Percentiles rank a stretch among this genome's conserved stretches.
phyloP scores from a whole-genome alignment of 257 asterid genomes.

The Petunia secreta region DNA sequence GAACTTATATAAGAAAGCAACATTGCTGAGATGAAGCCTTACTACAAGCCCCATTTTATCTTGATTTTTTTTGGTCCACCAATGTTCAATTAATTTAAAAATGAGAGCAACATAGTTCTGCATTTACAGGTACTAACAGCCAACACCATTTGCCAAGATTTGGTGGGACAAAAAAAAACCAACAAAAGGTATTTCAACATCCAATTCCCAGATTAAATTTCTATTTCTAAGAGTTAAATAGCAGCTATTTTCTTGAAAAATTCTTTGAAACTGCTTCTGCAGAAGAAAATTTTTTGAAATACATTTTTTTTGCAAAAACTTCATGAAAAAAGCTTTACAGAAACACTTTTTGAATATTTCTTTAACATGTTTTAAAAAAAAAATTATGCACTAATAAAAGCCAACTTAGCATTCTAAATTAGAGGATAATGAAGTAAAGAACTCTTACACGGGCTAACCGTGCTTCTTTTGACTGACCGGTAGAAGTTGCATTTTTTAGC shows the following conservation, averaged over 20 bases:
- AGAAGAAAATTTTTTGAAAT: neutral
- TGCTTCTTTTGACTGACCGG: slow-evolving; percentile 98
- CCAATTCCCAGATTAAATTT: slow-evolving; percentile 13
- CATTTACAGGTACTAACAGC: slow-evolving; percentile 13
- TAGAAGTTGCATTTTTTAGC: slow-evolving; percentile 79
- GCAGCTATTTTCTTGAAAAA: slow-evolving; percentile 18
- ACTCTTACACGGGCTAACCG: slow-evolving; percentile 89
- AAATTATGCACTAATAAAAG: slow-evolving; percentile 1
- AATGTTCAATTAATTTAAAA: neutral
- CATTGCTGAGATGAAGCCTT: neutral
- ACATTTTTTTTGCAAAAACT: neutral
- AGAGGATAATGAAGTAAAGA: slow-evolving; percentile 15
- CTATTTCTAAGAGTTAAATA: neutral
- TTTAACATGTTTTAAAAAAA: neutral
- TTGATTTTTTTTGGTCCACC: neutral
- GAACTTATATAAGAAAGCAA: neutral
- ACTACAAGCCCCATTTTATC: neutral
- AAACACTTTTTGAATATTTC: neutral
- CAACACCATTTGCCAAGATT: slow-evolving; percentile 9
- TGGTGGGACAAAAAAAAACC: neutral
- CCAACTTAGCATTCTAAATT: neutral
- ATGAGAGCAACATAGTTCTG: neutral
- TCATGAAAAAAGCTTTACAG: neutral
- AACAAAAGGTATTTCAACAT: neutral
- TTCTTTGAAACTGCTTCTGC: neutral